A percentile compares a stretch with the other conserved stretches of the same genome.
phyloP scores from a whole-genome alignment of 2,329 filamentous ascomycete species.

The Diaporthe nobilis region DNA sequence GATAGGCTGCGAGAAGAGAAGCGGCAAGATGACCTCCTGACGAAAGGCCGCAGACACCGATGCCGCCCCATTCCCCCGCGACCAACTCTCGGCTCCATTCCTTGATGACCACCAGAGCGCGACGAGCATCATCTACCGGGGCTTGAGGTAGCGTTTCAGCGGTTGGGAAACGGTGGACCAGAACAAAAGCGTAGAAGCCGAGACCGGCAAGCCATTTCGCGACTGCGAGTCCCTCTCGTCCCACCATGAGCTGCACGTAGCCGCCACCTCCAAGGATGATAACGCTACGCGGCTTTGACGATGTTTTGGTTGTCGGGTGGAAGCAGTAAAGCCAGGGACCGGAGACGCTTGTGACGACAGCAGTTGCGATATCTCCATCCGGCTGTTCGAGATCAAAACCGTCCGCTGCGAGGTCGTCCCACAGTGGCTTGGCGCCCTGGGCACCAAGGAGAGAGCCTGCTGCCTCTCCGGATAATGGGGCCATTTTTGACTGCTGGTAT shows the following conservation, averaged over 20 bases:
- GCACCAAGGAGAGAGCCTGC: not conserved
- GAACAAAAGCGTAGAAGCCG: slow-evolving; percentile 8
- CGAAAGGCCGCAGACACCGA: slow-evolving; percentile 5
- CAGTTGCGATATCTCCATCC: not conserved
- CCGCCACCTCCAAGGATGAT: not conserved
- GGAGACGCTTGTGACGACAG: not conserved
- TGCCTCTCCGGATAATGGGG: not conserved
- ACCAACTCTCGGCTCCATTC: not conserved
- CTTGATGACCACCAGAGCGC: not conserved
- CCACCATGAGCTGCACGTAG: slow-evolving; percentile 17
- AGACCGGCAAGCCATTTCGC: slow-evolving; percentile 14
- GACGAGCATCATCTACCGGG: slow-evolving; percentile 1
- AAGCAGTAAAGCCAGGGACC: slow-evolving; percentile 14
- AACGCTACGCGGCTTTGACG: not conserved
- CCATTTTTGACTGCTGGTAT: not conserved
- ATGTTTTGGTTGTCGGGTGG: not conserved
- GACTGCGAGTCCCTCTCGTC: not conserved
- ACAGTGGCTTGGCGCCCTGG: slow-evolving; percentile 1
- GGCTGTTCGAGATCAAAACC: slow-evolving; percentile 7
- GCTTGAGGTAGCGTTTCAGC: not conserved
- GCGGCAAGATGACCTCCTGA: not conserved
- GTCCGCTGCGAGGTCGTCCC: not conserved
- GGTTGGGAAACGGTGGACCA: slow-evolving; percentile 1
- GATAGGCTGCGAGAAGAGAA: not conserved
- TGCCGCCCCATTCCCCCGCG: not conserved